Conservation (phyloP, 139 green algal genomes). For the Klebsormidium nitens region DNA sequence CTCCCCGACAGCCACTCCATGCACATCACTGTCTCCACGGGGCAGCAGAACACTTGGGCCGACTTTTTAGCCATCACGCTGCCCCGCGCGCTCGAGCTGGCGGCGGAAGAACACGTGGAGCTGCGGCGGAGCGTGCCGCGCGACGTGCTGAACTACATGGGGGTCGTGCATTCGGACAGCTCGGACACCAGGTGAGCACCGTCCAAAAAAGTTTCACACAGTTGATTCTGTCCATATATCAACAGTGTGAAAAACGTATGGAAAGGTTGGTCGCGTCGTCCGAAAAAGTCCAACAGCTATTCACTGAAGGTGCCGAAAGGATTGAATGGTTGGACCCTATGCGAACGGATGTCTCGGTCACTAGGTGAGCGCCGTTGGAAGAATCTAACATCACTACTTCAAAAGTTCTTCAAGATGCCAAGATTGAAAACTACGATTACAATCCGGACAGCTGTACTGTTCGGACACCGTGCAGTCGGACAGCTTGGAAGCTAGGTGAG, state of each 20-base stretch:
- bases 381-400: no score
- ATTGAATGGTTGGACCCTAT: no score
- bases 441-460: no score
- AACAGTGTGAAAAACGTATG: background rate
- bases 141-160: slow-evolving; percentile 29
- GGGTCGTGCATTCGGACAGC: slow-evolving; percentile 16
- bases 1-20: slow-evolving; percentile 50
- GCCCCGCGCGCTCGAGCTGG: slow-evolving; percentile 43
- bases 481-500: no score
- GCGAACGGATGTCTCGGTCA: no score
- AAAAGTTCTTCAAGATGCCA: no score
- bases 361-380: no score
- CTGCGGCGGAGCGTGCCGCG: slow-evolving; percentile 43
- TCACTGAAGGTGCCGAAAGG: no score
- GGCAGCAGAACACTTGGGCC: slow-evolving; percentile 47
- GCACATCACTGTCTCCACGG: slow-evolving; percentile 67
- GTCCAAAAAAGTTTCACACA: no score
- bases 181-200: background rate
- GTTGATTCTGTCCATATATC: no score
- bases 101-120: slow-evolving; percentile 35
- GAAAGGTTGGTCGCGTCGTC: background rate
- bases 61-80: slow-evolving; percentile 54
- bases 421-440: no score
- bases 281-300: background rate
- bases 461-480: no score